phyloP scores from a whole-genome alignment of 2,329 filamentous ascomycete genomes.

The Periconia macrospinosa region DNA sequence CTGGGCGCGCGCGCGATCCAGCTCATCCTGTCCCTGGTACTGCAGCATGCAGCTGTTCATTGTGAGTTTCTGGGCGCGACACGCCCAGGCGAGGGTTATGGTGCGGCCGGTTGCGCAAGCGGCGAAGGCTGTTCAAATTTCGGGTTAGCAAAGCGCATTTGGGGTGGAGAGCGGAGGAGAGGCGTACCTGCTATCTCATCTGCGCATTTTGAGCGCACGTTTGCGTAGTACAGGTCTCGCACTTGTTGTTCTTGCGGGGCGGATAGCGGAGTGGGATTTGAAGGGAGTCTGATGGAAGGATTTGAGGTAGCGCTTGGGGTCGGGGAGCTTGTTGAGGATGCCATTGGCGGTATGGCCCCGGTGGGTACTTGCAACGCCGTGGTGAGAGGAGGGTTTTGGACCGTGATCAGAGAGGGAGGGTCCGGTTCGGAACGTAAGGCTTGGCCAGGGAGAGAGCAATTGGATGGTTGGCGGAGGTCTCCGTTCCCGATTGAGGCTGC shows the following conservation, averaged over 20 bases:
- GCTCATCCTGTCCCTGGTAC: slow-evolving; percentile 80
- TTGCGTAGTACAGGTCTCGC: slow-evolving; percentile 76
- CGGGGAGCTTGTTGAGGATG: slow-evolving; percentile 4
- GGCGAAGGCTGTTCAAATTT: slow-evolving; percentile 71
- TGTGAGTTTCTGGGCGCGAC: slow-evolving; percentile 72
- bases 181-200: slow-evolving; percentile 57
- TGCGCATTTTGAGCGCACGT: slow-evolving; percentile 77
- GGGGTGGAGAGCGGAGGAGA: background rate
- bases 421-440: too few species aligned
- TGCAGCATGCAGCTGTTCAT: slow-evolving; percentile 96
- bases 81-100: slow-evolving; percentile 84
- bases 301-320: slow-evolving; percentile 12
- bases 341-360: slow-evolving; percentile 17
- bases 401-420: too few species aligned
- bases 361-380: background rate
- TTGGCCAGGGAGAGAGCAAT: too few species aligned
- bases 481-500: too few species aligned
- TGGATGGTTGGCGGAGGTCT: too few species aligned
- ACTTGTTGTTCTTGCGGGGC: slow-evolving; percentile 68
- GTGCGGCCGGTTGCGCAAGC: slow-evolving; percentile 85
- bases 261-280: slow-evolving; percentile 68
- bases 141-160: background rate
- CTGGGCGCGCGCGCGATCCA: slow-evolving; percentile 87
- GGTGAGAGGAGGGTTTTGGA: background rate
- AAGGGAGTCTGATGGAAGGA: slow-evolving; percentile 17